phyloP scores from a whole-genome alignment of 1,284 basidiomycete genomes.

The Trichosporon sp. region DNA sequence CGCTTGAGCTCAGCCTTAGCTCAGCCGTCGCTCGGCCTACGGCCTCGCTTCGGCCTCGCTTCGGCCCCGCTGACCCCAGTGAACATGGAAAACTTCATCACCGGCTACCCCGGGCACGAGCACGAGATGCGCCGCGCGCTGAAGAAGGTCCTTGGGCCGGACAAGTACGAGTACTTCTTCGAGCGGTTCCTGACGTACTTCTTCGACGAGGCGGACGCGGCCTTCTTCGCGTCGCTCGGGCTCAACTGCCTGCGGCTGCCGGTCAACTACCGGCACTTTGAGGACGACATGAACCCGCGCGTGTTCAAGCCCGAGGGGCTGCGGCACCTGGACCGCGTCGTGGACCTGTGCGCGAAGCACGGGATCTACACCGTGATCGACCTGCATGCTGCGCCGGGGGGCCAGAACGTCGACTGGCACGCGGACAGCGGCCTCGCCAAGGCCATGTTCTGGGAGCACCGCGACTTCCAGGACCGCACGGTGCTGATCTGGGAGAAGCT shows the following conservation, averaged over 20 bases:
- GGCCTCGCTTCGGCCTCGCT: background rate
- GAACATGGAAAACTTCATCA: conserved; percentile 50
- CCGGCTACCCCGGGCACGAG: conserved; percentile 42
- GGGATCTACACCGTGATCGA: conserved; percentile 49
- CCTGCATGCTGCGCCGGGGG: conserved; percentile 46
- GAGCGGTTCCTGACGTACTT: conserved; percentile 66
- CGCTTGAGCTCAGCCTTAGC: no score
- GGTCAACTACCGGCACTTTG: conserved; percentile 39
- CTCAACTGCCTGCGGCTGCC: conserved; percentile 61
- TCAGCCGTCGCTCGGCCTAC: background rate
- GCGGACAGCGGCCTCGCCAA: conserved; percentile 38
- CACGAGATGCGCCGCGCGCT: conserved; percentile 64
- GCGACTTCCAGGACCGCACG: conserved; percentile 68
- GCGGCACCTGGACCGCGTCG: conserved; percentile 36
- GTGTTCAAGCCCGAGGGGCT: conserved; percentile 39
- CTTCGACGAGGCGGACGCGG: conserved; percentile 62
- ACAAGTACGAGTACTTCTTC: conserved; percentile 71
- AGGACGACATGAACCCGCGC: conserved; percentile 35
- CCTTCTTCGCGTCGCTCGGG: conserved; percentile 61
- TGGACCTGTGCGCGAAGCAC: conserved; percentile 41
- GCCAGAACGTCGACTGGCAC: conserved; percentile 49
- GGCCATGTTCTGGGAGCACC: conserved; percentile 62
- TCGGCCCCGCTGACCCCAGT: conserved; percentile 19
- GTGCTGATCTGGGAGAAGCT: conserved; percentile 66
- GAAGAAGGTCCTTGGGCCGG: conserved; percentile 59